Percentiles rank a stretch among this genome's conserved stretches.
phyloP scores from a whole-genome alignment of 495 filamentous ascomycete species.

The Aspergillus steynii region DNA sequence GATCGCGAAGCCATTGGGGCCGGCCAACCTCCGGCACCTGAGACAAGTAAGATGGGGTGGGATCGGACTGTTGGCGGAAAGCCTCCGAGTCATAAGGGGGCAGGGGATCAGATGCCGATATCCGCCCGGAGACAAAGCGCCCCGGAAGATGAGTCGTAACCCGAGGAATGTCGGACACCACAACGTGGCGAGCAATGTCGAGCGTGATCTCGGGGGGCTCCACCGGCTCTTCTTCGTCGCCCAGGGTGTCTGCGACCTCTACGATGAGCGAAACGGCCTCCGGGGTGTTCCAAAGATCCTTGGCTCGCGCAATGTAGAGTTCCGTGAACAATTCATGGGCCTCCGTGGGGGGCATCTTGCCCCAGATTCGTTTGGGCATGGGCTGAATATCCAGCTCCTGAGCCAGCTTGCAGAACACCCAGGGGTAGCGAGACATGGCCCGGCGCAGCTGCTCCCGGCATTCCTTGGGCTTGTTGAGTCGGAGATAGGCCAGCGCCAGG shows the following conservation, averaged over 20 bases:
- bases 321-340: conserved; percentile 74
- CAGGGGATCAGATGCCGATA: conserved; percentile 48
- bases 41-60: conserved; percentile 36
- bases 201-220: conserved; percentile 54
- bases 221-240: conserved; percentile 36
- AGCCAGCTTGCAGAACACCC: conserved; percentile 76
- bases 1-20: conserved; percentile 45
- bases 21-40: conserved; percentile 35
- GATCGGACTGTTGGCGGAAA: conserved; percentile 40
- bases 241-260: conserved; percentile 64
- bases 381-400: conserved; percentile 71
- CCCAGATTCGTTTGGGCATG: conserved; percentile 79
- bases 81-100: conserved; percentile 48
- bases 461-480: conserved; percentile 61
- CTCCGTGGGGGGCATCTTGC: conserved; percentile 62
- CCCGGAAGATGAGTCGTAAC: conserved; percentile 46
- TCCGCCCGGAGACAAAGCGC: conserved; percentile 41
- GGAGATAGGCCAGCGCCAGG: conserved; percentile 68
- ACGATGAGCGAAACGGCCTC: conserved; percentile 69
- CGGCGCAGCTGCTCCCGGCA: conserved; percentile 62
- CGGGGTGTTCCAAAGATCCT: conserved; percentile 88
- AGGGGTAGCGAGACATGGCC: conserved; percentile 74
- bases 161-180: conserved; percentile 68
- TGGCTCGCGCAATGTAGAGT: conserved; percentile 76
- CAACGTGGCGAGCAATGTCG: conserved; percentile 74